Base-by-base conservation (phyloP, 176 grass and related monocot genomes). In the Elaeis guineensis region DNA sequence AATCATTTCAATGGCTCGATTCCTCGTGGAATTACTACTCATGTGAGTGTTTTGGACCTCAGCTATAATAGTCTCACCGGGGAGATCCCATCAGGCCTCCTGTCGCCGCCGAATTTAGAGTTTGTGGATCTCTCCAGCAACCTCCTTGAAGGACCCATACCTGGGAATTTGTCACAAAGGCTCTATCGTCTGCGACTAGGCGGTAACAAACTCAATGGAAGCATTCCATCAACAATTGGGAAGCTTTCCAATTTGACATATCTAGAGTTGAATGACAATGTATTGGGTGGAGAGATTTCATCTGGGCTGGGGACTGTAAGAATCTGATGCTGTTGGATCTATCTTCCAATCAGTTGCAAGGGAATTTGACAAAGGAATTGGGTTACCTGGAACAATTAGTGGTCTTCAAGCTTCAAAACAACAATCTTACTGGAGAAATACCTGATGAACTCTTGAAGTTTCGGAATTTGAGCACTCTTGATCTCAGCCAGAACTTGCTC, bases 201-300 rank as follows among this genome's bases (percentile, higher is more conserved):
- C 50, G 2, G 0, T 4, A 96, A 96, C 61, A 0, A 0, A 3
- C 76, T 90, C 0, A 15, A 0, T 72, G 91, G 78, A 29, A 50
- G 2, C 23, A 87, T 96, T 24, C 72, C 86, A 1, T 2, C 4
- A 0, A 19, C 75, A 1, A 66, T 90, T 23, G 62, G 83, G 48
- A 1, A 69, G 11, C 53, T 55, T 5, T 44, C 4, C 2, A 0
- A 0, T 2, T 53, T 90, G 69, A 22, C 56, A 20, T 85, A 80
- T 74, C 62, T 96, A 32, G 91, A 96, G 71, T 63, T 96, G 75
- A 58, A 90, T 62, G 6, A 2, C 1, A 96, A 96, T 44, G 8
- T 61, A 0, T 69, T 96, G 57, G 7, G 0, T 3, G 77, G 72
- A 17, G 5, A 5, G 29, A 85, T 96, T 48, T 62, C 83, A 14